Percentiles rank a stretch among this genome's conserved stretches.
phyloP scores from a whole-genome alignment of 2,329 filamentous ascomycete species.

The Exserohilum turcica region DNA sequence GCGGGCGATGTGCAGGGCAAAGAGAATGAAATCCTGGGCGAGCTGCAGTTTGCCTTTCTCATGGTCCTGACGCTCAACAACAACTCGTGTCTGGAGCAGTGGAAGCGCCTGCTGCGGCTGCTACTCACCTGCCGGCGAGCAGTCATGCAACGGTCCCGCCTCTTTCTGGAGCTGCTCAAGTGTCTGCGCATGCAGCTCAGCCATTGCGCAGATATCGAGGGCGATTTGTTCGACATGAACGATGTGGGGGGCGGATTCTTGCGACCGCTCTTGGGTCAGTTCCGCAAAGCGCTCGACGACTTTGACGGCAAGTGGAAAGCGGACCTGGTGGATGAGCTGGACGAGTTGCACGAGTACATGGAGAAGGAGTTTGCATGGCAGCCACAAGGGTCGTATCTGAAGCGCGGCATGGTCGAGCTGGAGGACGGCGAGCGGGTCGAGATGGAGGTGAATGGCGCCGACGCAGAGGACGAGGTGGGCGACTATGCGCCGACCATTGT shows the following conservation, averaged over 20 bases:
- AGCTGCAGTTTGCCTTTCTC: constrained; percentile 66
- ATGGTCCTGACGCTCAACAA: constrained; percentile 69
- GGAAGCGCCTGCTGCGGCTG: constrained; percentile 64
- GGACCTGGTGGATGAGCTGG: constrained; percentile 59
- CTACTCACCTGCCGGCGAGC: constrained; percentile 63
- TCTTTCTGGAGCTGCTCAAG: constrained; percentile 59
- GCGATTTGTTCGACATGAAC: constrained; percentile 64
- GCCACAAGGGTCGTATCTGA: constrained; percentile 59
- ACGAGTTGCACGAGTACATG: constrained; percentile 61
- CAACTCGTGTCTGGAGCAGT: constrained; percentile 69
- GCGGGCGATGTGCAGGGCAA: constrained; percentile 29
- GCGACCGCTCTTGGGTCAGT: constrained; percentile 57
- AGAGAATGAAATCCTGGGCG: constrained; percentile 56
- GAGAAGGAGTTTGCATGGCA: constrained; percentile 63
- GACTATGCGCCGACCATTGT: constrained; percentile 68
- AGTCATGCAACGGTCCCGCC: constrained; percentile 53
- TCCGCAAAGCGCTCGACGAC: constrained; percentile 58
- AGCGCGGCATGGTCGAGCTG: constrained; percentile 62
- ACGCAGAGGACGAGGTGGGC: constrained; percentile 67
- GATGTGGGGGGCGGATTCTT: constrained; percentile 60
- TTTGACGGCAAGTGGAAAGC: constrained; percentile 49
- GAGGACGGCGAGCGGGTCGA: constrained; percentile 69
- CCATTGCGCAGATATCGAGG: constrained; percentile 64
- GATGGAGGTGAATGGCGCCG: constrained; percentile 59
- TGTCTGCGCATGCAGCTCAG: constrained; percentile 59